phyloP scores from a whole-genome alignment of 306 rosid genomes.

The Mimosa bimucronata region DNA sequence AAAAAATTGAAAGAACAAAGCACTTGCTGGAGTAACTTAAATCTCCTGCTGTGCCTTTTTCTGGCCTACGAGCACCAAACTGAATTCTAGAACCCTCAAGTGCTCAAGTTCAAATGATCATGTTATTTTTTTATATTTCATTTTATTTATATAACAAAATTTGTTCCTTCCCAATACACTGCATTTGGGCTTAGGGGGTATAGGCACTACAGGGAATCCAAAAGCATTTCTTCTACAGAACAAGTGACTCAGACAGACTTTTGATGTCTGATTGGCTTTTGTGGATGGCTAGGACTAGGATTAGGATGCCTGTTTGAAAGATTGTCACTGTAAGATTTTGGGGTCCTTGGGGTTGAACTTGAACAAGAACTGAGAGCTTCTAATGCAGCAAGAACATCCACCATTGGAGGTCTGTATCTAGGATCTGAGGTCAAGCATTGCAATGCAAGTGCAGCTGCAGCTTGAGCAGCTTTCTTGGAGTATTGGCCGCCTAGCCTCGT shows the following conservation, averaged over 20 bases:
- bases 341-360: constrained; percentile 44
- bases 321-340: constrained; percentile 34
- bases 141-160: not conserved
- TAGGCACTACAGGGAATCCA: constrained; percentile 2
- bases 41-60: constrained; percentile 18
- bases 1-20: constrained; percentile 27
- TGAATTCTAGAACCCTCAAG: not conserved
- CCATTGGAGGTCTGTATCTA: constrained; percentile 78
- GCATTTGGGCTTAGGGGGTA: not conserved
- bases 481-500: constrained; percentile 89
- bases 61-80: not conserved
- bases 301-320: constrained; percentile 38
- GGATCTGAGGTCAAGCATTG: constrained; percentile 76
- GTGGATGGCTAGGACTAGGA: constrained; percentile 41
- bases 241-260: constrained; percentile 3
- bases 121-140: not conserved
- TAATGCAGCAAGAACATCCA: constrained; percentile 60
- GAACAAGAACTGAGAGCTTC: constrained; percentile 59
- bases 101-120: not conserved
- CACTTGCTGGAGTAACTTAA: constrained; percentile 1
- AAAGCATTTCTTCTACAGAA: not conserved
- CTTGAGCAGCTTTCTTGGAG: constrained; percentile 83
- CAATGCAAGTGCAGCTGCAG: constrained; percentile 77
- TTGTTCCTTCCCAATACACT: not conserved
- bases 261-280: constrained; percentile 31